Base-by-base conservation (phyloP, 2,329 filamentous ascomycete species). In the Arthrinium puccinioides region DNA sequence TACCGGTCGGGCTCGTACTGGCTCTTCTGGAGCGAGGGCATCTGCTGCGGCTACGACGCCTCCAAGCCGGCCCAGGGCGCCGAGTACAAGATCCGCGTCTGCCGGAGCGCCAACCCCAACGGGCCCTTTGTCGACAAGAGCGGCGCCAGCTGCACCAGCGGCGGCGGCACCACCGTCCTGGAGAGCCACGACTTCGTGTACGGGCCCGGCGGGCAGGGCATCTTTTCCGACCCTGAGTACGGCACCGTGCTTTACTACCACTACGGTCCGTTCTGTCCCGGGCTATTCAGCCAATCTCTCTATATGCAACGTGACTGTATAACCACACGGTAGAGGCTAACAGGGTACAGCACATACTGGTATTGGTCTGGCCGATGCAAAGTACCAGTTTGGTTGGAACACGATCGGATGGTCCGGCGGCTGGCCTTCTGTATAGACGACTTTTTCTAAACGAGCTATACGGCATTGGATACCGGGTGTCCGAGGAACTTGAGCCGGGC, bases 41-140 rank as follows among this genome's bases (percentile, higher is more conserved):
- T 62, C 21, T 84, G 79, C 63, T 84, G 81, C 44, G 64, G 62
- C n/a, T 79, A 74, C 44, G 70, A 79, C 44, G 54, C 51, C 0
- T 60, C 47, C 37, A 59, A 53, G 38, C 76, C 79, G 0, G 67
- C 74, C 0, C 33, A 62, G 1, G 79, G 79, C 4, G 60, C 62
- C n/a, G 80, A 83, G 56, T 84, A 84, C 55, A 74, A 72, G 52
- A 78, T 84, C 52, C 72, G 70, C 49, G 76, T 81, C 19, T 84
- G 80, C 59, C 62, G 77, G n/a, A 75, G 71, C 4, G 62, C 55
- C 1, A 64, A 58, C 6, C 64, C 69, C 5, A 73, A 63, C 1
- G 66, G 75, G 0, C 62, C 61, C 2, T 85, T 77, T 48, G 73
- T 71, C 19, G 80, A 84, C 48, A 59, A 67, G 38, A 52, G 51